phyloP scores from a whole-genome alignment of 345 rosid species.

The Syzygium oleosum region DNA sequence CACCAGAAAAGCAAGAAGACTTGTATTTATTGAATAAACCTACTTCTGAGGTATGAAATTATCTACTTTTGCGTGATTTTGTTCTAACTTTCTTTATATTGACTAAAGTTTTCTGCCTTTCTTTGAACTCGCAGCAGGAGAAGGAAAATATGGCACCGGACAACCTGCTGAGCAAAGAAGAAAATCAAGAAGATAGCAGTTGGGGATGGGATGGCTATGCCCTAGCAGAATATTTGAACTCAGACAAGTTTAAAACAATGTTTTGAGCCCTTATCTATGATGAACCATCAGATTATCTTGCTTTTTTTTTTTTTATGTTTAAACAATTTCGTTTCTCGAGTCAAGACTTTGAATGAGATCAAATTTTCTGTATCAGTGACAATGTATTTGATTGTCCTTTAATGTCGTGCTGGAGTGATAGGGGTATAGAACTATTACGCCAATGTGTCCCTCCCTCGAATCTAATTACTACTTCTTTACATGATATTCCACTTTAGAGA shows the following conservation, averaged over 20 bases:
- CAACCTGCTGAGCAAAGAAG: background rate
- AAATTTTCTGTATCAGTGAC: too few relatives aligned
- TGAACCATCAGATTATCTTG: background rate
- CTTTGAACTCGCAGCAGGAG: background rate
- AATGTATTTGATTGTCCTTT: background rate
- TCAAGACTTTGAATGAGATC: too few relatives aligned
- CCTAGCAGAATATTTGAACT: slow-evolving; percentile 1
- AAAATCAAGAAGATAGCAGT: background rate
- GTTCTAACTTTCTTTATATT: background rate
- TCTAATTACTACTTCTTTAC: too few relatives aligned
- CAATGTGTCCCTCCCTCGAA: too few relatives aligned
- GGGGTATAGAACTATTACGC: too few relatives aligned
- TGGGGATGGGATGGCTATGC: background rate
- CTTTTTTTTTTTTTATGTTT: background rate
- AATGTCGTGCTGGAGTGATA: too few relatives aligned
- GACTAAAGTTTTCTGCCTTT: background rate
- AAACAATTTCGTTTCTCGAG: too few relatives aligned
- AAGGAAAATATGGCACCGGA: background rate
- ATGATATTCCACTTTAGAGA: too few relatives aligned
- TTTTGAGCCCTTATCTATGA: background rate
- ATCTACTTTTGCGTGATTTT: background rate
- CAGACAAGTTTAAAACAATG: background rate
- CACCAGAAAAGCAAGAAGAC: background rate
- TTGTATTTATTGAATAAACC: background rate
- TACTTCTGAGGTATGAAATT: background rate